Evolutionary conservation across 2,329 filamentous ascomycete species (phyloP).

Genomic region (Pseudogymnoascus sp.): DNA sequence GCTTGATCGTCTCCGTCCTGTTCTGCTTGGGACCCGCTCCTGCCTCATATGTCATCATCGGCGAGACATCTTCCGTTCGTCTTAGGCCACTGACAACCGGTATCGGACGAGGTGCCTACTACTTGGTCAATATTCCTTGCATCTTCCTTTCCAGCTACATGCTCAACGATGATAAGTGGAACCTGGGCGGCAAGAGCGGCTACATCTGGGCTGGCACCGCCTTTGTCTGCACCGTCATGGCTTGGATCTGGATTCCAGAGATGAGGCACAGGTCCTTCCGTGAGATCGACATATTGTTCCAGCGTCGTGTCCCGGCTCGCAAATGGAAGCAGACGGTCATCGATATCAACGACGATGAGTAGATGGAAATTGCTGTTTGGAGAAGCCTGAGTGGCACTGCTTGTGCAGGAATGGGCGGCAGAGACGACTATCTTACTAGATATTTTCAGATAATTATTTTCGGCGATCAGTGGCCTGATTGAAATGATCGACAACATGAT

Average conservation of each 20-base stretch:
- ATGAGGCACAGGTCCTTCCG: slow-evolving; percentile 48
- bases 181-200: slow-evolving; percentile 49
- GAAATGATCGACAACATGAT: no score
- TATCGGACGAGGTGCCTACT: slow-evolving; percentile 57
- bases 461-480: no score
- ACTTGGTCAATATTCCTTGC: slow-evolving; percentile 57
- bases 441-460: slow-evolving; percentile 11
- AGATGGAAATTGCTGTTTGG: slow-evolving; percentile 30
- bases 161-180: slow-evolving; percentile 43
- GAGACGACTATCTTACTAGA: slow-evolving; percentile 15
- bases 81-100: slow-evolving; percentile 60
- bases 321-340: slow-evolving; percentile 45
- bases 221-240: slow-evolving; percentile 43
- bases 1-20: slow-evolving; percentile 60
- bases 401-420: slow-evolving; percentile 14
- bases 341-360: slow-evolving; percentile 56
- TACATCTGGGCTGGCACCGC: slow-evolving; percentile 54
- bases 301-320: slow-evolving; percentile 29
- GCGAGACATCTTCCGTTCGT: slow-evolving; percentile 58
- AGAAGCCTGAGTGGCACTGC: slow-evolving; percentile 17
- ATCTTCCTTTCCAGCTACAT: slow-evolving; percentile 56
- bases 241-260: slow-evolving; percentile 48
- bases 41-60: slow-evolving; percentile 60
- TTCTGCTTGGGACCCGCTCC: slow-evolving; percentile 58
- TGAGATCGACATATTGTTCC: slow-evolving; percentile 44